Evolutionary conservation across 2,329 filamentous ascomycete species (phyloP).

Genomic region (Colletotrichum eleusines): DNA sequence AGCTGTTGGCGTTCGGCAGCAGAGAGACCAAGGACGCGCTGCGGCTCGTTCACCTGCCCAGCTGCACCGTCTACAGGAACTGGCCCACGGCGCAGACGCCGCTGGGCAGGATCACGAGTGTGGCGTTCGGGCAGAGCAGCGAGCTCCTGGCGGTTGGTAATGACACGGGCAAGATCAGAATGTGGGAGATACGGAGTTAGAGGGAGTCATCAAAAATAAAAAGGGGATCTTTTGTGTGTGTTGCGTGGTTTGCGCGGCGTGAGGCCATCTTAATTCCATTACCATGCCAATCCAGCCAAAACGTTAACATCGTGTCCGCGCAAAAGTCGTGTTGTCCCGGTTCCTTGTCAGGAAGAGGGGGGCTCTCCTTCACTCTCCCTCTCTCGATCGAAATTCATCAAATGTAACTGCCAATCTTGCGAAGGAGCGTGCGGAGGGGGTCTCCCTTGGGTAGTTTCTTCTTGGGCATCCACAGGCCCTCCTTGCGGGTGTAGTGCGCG

Average conservation of each 20-base stretch:
- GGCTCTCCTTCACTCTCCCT: not conserved
- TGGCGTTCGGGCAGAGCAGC: conserved; percentile 75
- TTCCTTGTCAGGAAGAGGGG: not conserved
- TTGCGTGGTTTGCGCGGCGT: conserved; percentile 15
- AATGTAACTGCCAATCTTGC: not conserved
- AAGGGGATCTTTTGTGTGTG: conserved; percentile 4
- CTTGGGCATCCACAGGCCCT: conserved; percentile 59
- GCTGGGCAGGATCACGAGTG: conserved; percentile 82
- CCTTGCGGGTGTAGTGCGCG: conserved; percentile 51
- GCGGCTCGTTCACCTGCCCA: conserved; percentile 88
- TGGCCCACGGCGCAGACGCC: conserved; percentile 96
- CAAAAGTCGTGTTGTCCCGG: not conserved
- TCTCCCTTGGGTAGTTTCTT: conserved; percentile 55
- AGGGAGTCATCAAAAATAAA: not conserved
- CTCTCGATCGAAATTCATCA: not conserved
- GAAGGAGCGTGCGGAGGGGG: conserved; percentile 54
- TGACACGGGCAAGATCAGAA: conserved; percentile 85
- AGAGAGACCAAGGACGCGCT: conserved; percentile 90
- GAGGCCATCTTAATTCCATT: conserved; percentile 15
- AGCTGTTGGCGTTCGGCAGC: conserved; percentile 88
- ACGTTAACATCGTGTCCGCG: not conserved
- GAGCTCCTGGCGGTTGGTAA: conserved; percentile 87
- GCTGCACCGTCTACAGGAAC: conserved; percentile 93
- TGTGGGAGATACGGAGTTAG: conserved; percentile 88
- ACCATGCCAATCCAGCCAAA: not conserved